Percentiles rank a stretch among this genome's conserved stretches.
Conservation (phyloP, 2,329 filamentous ascomycete genomes). For the Apiospora saccharicola region DNA sequence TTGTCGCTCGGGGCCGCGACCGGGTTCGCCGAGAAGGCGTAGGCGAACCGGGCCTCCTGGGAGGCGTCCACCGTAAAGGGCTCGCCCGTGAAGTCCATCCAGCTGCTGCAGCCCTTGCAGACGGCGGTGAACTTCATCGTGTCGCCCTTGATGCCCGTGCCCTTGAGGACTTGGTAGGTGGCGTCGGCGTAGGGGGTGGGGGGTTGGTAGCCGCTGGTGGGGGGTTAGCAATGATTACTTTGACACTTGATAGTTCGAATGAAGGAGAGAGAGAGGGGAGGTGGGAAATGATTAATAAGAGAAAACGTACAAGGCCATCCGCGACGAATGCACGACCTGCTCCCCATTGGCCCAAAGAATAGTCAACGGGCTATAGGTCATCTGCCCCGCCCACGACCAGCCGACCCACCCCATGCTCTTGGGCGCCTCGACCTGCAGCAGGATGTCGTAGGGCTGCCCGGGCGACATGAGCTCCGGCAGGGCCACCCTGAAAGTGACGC, state of each 20-base stretch:
- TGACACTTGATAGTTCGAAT: too few relatives aligned
- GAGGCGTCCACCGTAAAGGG: slow-evolving; percentile 47
- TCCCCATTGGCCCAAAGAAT: slow-evolving; percentile 49
- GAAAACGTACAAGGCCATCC: slow-evolving; percentile 46
- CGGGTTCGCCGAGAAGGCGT: slow-evolving; percentile 46
- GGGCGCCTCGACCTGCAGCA: slow-evolving; percentile 48
- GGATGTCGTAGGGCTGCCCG: slow-evolving; percentile 45
- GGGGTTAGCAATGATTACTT: background rate
- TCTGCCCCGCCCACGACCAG: slow-evolving; percentile 50
- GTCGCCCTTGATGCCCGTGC: slow-evolving; percentile 43
- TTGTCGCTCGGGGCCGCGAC: slow-evolving; percentile 47
- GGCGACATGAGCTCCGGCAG: slow-evolving; percentile 42
- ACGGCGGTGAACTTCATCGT: slow-evolving; percentile 46
- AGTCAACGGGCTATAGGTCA: slow-evolving; percentile 51
- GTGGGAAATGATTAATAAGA: too few relatives aligned
- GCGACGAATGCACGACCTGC: slow-evolving; percentile 46
- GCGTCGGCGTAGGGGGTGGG: slow-evolving; percentile 43
- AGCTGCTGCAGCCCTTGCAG: slow-evolving; percentile 50
- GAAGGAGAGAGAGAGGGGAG: background rate
- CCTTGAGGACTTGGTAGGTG: slow-evolving; percentile 45
- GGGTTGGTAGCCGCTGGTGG: slow-evolving; percentile 44
- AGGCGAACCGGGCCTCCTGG: slow-evolving; percentile 49
- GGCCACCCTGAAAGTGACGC: slow-evolving; percentile 41
- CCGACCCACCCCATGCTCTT: slow-evolving; percentile 48
- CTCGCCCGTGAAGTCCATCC: slow-evolving; percentile 51